phyloP scores from a whole-genome alignment of 2,329 filamentous ascomycete genomes.

The Aspergillus sp. region DNA sequence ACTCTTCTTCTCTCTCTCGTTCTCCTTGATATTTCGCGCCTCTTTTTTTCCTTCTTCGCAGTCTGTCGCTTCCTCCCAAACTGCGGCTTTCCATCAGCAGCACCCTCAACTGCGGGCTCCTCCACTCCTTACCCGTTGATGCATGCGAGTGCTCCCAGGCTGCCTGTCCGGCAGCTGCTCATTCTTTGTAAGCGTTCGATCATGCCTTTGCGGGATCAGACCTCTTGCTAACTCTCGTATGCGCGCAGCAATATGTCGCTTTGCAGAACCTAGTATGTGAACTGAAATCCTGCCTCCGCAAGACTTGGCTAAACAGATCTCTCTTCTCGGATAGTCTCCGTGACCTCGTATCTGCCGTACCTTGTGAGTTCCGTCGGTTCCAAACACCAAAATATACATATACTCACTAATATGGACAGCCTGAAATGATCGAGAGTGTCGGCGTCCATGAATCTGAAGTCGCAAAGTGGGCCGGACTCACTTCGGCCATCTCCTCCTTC shows the following conservation, averaged over 20 bases:
- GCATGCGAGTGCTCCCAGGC: conserved; percentile 51
- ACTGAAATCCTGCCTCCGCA: neutral
- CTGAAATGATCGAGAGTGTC: conserved; percentile 82
- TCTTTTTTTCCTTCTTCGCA: conserved; percentile 1
- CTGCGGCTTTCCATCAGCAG: neutral
- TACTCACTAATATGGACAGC: conserved; percentile 34
- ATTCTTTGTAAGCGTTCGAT: conserved; percentile 64
- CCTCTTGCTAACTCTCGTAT: conserved; percentile 8
- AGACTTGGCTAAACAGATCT: conserved; percentile 1
- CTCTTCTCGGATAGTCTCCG: conserved; percentile 39
- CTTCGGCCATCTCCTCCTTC: conserved; percentile 70
- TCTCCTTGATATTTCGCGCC: conserved; percentile 5
- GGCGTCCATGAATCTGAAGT: conserved; percentile 66
- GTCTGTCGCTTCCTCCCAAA: neutral
- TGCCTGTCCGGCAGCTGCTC: conserved; percentile 73
- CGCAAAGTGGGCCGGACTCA: conserved; percentile 77
- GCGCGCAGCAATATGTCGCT: conserved; percentile 70
- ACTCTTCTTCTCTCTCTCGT: neutral
- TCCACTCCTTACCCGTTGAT: conserved; percentile 9
- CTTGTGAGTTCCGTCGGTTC: conserved; percentile 36
- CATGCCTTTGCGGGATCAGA: conserved; percentile 5
- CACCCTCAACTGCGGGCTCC: neutral
- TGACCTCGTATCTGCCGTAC: conserved; percentile 69
- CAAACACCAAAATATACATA: neutral
- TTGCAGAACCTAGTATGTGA: conserved; percentile 64